Evolutionary conservation across 2,329 filamentous ascomycete species (phyloP).

Genomic region (Polytolypa hystricis): DNA sequence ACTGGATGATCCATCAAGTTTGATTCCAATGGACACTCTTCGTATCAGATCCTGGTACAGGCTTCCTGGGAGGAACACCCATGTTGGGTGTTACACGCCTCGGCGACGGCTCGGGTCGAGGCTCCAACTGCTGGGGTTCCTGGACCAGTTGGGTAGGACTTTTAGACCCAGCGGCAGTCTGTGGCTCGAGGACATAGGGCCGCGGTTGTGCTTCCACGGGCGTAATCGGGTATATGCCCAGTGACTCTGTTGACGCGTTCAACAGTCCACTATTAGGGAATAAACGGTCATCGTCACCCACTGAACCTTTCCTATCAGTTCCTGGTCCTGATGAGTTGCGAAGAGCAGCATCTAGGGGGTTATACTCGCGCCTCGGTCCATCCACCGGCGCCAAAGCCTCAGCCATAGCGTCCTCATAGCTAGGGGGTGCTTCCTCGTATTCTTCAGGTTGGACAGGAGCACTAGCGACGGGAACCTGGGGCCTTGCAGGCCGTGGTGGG

Average conservation of each 20-base stretch:
- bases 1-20: too few relatives aligned
- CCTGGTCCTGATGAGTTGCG: slow-evolving; percentile 17
- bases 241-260: slow-evolving; percentile 23
- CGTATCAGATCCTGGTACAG: slow-evolving; percentile 19
- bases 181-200: not conserved
- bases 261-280: slow-evolving; percentile 13
- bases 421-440: slow-evolving; percentile 72
- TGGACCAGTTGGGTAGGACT: slow-evolving; percentile 16
- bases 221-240: slow-evolving; percentile 10
- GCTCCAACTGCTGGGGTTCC: slow-evolving; percentile 10
- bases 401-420: slow-evolving; percentile 87
- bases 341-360: slow-evolving; percentile 30
- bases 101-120: slow-evolving; percentile 22
- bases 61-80: slow-evolving; percentile 28
- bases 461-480: slow-evolving; percentile 13
- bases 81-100: slow-evolving; percentile 23
- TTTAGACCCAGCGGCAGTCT: not conserved
- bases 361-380: slow-evolving; percentile 49
- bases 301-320: slow-evolving; percentile 29
- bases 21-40: too few relatives aligned
- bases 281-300: slow-evolving; percentile 19
- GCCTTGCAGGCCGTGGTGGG: slow-evolving; percentile 26
- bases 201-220: not conserved
- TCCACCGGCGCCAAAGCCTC: slow-evolving; percentile 64
- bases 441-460: slow-evolving; percentile 11